Conservation (phyloP, 2,329 filamentous ascomycete species). For the Pseudogymnoascus sp. region DNA sequence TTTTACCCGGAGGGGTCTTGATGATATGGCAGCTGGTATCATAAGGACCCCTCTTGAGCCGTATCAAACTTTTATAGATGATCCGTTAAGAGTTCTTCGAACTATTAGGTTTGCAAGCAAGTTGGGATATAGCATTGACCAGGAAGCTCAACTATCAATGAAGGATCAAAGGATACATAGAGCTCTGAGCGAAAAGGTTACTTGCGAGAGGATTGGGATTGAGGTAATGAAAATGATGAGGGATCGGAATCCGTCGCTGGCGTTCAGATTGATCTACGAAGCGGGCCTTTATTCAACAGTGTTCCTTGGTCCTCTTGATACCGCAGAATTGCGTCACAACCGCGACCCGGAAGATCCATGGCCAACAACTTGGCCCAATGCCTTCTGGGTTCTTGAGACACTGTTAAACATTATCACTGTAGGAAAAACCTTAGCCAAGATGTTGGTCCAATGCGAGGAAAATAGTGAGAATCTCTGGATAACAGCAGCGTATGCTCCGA, state of each 20-base stretch:
- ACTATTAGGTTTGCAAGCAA: conserved; percentile 80
- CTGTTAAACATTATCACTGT: background rate
- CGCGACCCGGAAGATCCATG: background rate
- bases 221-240: conserved; percentile 84
- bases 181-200: conserved; percentile 73
- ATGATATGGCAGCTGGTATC: conserved; percentile 60
- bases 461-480: background rate
- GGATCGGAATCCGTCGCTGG: conserved; percentile 33
- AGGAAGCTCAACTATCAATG: conserved; percentile 61
- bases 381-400: background rate
- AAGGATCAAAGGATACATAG: conserved; percentile 59
- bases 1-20: conserved; percentile 60
- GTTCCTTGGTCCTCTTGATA: background rate
- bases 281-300: background rate
- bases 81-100: conserved; percentile 75
- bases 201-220: conserved; percentile 71
- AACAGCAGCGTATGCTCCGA: background rate
- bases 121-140: conserved; percentile 66
- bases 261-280: background rate
- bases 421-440: background rate
- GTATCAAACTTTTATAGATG: conserved; percentile 82
- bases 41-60: conserved; percentile 79
- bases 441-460: background rate
- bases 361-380: background rate
- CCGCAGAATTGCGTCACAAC: background rate